Conservation (phyloP, 371 early-diverging fungal species). For the Actinomortierella wolfii region DNA sequence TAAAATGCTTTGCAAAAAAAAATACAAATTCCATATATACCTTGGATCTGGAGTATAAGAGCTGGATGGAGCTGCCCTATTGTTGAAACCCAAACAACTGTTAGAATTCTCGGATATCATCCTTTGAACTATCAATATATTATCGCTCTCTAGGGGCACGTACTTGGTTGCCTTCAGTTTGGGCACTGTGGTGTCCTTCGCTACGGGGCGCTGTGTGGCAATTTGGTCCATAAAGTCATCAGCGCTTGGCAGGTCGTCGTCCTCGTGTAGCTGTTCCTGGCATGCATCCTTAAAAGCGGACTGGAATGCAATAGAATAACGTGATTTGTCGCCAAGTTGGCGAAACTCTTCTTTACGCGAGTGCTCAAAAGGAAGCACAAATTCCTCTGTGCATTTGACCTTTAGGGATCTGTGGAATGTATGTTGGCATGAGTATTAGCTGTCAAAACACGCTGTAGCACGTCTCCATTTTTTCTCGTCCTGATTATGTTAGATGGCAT, state of each 20-base stretch:
- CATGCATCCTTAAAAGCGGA: slow-evolving; percentile 16
- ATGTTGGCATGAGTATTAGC: too few relatives aligned
- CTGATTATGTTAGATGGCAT: too few relatives aligned
- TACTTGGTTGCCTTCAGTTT: too few relatives aligned
- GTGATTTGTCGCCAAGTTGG: background rate
- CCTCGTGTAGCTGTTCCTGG: slow-evolving; percentile 26
- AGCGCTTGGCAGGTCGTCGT: slow-evolving; percentile 27
- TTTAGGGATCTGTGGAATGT: slow-evolving; percentile 12
- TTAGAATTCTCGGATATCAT: too few relatives aligned
- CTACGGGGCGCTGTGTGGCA: too few relatives aligned
- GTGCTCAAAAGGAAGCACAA: slow-evolving; percentile 23
- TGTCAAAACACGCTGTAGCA: too few relatives aligned
- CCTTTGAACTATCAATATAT: too few relatives aligned
- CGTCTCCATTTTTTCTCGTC: too few relatives aligned
- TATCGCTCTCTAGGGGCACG: too few relatives aligned
- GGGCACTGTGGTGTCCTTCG: too few relatives aligned
- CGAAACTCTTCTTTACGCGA: slow-evolving; percentile 4
- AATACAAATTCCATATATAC: too few relatives aligned
- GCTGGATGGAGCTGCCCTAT: slow-evolving; percentile 6
- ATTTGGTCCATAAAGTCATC: slow-evolving; percentile 23
- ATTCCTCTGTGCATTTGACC: slow-evolving; percentile 19
- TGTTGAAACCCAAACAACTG: too few relatives aligned
- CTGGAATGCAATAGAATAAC: slow-evolving; percentile 4
- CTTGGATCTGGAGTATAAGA: slow-evolving; percentile 17
- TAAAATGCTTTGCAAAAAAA: background rate